Conservation (phyloP, 1,139 yeast genomes). For the Suhomyces bolitotheri region DNA sequence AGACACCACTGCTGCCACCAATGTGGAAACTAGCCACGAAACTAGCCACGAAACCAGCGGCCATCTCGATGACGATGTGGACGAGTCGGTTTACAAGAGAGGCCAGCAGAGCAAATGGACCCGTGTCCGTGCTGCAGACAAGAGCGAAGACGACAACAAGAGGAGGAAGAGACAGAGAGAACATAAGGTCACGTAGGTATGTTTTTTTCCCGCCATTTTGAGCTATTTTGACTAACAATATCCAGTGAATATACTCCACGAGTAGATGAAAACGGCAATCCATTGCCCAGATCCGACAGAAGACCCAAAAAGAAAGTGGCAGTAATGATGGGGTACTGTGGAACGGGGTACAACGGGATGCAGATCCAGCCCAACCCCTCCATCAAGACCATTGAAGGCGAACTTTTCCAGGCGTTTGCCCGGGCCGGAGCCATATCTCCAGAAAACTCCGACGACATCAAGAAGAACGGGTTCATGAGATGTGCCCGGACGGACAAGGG, state of each 20-base stretch:
- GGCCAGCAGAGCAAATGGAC: conserved; percentile 48
- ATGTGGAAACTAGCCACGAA: conserved; percentile 3
- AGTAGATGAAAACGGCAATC: conserved; percentile 63
- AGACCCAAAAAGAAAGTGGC: conserved; percentile 88
- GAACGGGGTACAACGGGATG: conserved; percentile 98
- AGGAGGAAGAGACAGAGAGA: conserved; percentile 34
- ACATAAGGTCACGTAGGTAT: conserved; percentile 52
- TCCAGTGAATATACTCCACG: conserved; percentile 41
- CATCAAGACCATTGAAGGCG: conserved; percentile 89
- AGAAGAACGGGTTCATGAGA: conserved; percentile 87
- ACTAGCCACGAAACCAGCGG: background rate
- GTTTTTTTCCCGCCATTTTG: conserved; percentile 17
- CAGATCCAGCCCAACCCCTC: conserved; percentile 83
- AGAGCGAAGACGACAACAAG: conserved; percentile 33
- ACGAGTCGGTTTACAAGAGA: conserved; percentile 39
- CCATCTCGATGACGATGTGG: conserved; percentile 11
- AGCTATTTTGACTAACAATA: conserved; percentile 26
- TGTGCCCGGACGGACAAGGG: conserved; percentile 99
- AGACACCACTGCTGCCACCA: background rate
- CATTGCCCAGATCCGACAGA: conserved; percentile 59
- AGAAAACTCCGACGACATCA: conserved; percentile 86
- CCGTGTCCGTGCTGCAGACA: conserved; percentile 35
- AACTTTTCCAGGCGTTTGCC: conserved; percentile 78
- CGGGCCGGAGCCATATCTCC: conserved; percentile 88
- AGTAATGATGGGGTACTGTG: conserved; percentile 92